These are phyloP conservation scores for Trichocomaceae sp. DNA, from an alignment of 2,329 filamentous ascomycete genomes.

Conservation along the genomic window DNA sequence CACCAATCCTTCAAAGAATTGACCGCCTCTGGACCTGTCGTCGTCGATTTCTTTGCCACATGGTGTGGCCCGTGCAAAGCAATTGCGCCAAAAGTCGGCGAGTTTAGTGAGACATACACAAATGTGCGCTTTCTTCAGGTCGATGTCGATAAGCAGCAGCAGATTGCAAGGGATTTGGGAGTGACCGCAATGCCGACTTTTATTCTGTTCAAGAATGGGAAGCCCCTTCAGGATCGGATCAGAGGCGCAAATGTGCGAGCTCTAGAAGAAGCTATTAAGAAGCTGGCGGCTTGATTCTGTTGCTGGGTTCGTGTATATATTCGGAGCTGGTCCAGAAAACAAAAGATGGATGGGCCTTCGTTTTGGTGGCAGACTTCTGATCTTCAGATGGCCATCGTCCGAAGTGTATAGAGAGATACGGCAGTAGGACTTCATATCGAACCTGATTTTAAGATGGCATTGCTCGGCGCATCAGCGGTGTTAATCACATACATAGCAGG, in stretches of 20 bases:
- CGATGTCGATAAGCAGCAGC: slow-evolving; percentile 48
- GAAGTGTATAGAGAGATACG: not conserved
- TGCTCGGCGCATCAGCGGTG: no score
- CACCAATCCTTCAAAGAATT: slow-evolving; percentile 38
- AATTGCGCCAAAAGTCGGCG: slow-evolving; percentile 58
- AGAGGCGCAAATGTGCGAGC: slow-evolving; percentile 63
- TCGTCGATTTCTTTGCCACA: slow-evolving; percentile 67
- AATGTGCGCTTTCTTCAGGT: slow-evolving; percentile 50
- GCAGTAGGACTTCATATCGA: no score
- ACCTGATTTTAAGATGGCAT: no score
- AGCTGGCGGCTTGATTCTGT: slow-evolving; percentile 2
- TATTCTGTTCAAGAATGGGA: slow-evolving; percentile 35
- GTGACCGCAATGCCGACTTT: slow-evolving; percentile 45
- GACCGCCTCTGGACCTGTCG: slow-evolving; percentile 45
- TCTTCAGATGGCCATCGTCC: no score
- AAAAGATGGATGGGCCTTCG: no score
- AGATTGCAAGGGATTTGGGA: slow-evolving; percentile 44
- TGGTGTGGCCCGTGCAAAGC: slow-evolving; percentile 80
- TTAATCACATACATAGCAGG: no score
- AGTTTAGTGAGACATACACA: slow-evolving; percentile 44
- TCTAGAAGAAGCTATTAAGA: slow-evolving; percentile 41
- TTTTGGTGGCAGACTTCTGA: no score
- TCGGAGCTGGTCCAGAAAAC: not conserved
- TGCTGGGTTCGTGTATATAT: not conserved
- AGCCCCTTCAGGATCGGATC: slow-evolving; percentile 22